phyloP scores from a whole-genome alignment of 768 basidiomycete genomes.

The Rhizopogon rudus region DNA sequence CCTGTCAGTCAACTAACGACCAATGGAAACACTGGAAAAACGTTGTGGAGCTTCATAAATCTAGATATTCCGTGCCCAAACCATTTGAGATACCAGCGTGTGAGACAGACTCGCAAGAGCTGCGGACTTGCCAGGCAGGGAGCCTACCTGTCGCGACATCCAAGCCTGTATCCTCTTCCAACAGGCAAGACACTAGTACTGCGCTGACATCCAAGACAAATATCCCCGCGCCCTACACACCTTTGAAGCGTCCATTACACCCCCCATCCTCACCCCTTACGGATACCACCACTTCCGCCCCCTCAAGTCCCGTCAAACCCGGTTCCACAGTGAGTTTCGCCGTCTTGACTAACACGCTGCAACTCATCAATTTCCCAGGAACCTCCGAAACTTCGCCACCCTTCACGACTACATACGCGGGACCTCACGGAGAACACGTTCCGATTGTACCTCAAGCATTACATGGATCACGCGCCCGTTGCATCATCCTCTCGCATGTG shows the following conservation, averaged over 20 bases:
- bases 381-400: constrained; percentile 60
- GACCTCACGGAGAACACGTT: constrained; percentile 72
- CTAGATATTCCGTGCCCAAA: constrained; percentile 39
- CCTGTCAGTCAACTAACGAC: constrained; percentile 48
- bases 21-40: constrained; percentile 53
- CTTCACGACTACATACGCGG: constrained; percentile 57
- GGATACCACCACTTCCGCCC: constrained; percentile 22
- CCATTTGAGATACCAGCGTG: constrained; percentile 46
- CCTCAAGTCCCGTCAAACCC: constrained; percentile 21
- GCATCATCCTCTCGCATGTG: constrained; percentile 2
- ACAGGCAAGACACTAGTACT: neutral
- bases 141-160: constrained; percentile 9
- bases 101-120: constrained; percentile 3
- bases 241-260: neutral
- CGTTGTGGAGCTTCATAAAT: constrained; percentile 49
- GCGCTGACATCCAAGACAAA: neutral
- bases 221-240: neutral
- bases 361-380: constrained; percentile 1
- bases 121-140: constrained; percentile 11
- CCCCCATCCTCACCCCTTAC: constrained; percentile 18
- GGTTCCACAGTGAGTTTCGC: constrained; percentile 4
- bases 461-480: constrained; percentile 55
- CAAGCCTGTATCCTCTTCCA: constrained; percentile 8
- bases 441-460: constrained; percentile 73
- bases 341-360: neutral